These are phyloP conservation scores for Podaxis sp. DNA, from an alignment of 768 basidiomycete genomes.

Conservation along the genomic window DNA sequence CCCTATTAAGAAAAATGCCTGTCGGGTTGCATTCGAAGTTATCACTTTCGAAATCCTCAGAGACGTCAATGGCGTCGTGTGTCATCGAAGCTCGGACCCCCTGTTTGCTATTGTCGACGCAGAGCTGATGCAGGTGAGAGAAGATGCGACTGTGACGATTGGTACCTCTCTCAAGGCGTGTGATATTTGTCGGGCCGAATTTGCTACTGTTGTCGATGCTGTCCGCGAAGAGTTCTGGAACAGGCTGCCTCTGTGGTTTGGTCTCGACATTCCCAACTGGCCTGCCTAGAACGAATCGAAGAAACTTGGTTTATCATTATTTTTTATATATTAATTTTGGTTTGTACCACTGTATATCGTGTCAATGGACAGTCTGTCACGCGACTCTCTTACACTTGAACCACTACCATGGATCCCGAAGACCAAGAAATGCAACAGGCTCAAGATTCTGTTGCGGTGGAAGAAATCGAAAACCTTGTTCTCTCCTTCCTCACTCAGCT, in stretches of 20 bases:
- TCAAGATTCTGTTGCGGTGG: neutral
- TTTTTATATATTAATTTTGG: conserved; percentile 1
- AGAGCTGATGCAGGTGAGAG: conserved; percentile 62
- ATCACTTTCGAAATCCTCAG: conserved; percentile 75
- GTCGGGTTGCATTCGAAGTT: conserved; percentile 71
- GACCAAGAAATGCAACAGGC: neutral
- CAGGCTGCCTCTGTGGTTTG: conserved; percentile 66
- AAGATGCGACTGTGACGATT: conserved; percentile 43
- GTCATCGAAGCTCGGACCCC: conserved; percentile 67
- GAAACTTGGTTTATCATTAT: conserved; percentile 3
- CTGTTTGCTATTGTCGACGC: conserved; percentile 70
- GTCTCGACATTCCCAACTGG: conserved; percentile 41
- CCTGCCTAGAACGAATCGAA: conserved; percentile 14
- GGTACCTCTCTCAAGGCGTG: conserved; percentile 55
- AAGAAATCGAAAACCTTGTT: conserved; percentile 33
- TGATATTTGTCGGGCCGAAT: conserved; percentile 63
- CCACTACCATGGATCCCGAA: conserved; percentile 1
- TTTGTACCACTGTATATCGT: conserved; percentile 5
- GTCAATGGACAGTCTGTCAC: neutral
- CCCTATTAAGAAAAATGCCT: conserved; percentile 47
- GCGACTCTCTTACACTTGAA: neutral
- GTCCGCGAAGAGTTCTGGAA: conserved; percentile 68
- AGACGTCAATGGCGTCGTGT: conserved; percentile 68
- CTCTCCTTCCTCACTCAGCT: conserved; percentile 38
- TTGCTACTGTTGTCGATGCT: conserved; percentile 55